Conservation (phyloP, 805 yeast species). For the Ogataea saltuana region DNA sequence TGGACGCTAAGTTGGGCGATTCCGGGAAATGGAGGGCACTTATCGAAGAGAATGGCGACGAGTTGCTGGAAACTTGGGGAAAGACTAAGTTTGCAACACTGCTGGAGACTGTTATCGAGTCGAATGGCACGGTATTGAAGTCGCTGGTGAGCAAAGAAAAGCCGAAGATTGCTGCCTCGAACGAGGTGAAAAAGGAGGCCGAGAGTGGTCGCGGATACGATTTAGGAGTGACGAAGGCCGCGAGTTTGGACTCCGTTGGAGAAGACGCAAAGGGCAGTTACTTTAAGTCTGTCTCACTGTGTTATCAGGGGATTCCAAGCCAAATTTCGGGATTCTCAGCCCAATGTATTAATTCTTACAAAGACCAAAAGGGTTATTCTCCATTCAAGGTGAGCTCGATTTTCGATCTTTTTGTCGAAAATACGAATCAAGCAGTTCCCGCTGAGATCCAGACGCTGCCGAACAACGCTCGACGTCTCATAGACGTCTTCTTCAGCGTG, state of each 20-base stretch:
- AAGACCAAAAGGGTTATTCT: slow-evolving; percentile 2
- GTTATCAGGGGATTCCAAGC: slow-evolving; percentile 7
- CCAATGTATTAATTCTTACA: not conserved
- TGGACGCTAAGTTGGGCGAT: not conserved
- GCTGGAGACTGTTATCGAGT: not conserved
- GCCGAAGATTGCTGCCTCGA: not conserved
- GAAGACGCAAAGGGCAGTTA: not conserved
- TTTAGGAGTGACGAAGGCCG: too few relatives aligned
- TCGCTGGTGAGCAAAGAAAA: not conserved
- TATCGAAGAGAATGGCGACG: not conserved
- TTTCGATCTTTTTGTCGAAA: slow-evolving; percentile 5
- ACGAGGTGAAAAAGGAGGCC: slow-evolving; percentile 1
- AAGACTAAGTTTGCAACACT: not conserved
- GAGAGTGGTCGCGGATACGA: too few relatives aligned
- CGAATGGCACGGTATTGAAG: not conserved
- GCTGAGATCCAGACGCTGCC: slow-evolving; percentile 3
- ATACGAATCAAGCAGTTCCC: not conserved
- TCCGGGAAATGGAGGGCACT: not conserved
- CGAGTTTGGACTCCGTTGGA: too few relatives aligned
- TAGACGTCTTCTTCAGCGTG: slow-evolving; percentile 8
- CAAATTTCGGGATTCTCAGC: slow-evolving; percentile 7
- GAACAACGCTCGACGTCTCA: slow-evolving; percentile 2
- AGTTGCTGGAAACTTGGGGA: not conserved
- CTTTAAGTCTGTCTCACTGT: slow-evolving; percentile 3
- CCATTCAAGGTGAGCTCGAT: slow-evolving; percentile 9